These are phyloP conservation scores for Metschnikowia henanensis DNA, from an alignment of 805 yeast species.

Conservation along the genomic window DNA sequence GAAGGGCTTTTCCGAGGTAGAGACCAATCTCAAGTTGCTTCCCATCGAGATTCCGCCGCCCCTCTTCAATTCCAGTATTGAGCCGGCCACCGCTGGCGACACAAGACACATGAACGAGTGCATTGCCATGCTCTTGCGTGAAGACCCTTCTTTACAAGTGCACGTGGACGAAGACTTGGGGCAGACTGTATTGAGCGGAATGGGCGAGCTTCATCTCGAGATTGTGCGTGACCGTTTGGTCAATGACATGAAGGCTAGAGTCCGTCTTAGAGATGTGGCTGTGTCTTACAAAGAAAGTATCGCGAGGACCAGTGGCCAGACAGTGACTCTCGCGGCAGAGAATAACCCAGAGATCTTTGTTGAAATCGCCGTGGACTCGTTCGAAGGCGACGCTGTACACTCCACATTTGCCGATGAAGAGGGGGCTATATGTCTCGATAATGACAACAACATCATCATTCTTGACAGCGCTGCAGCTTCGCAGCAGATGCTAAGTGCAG, in stretches of 20 bases:
- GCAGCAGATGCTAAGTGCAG: conserved; percentile 20
- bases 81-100: conserved; percentile 84
- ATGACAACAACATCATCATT: conserved; percentile 49
- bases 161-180: conserved; percentile 81
- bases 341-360: conserved; percentile 24
- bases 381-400: conserved; percentile 38
- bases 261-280: conserved; percentile 77
- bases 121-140: conserved; percentile 64
- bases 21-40: conserved; percentile 49
- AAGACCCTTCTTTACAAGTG: conserved; percentile 85
- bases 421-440: conserved; percentile 38
- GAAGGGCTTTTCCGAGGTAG: conserved; percentile 42
- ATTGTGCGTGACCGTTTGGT: conserved; percentile 78
- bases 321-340: conserved; percentile 17
- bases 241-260: conserved; percentile 80
- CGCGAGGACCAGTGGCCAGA: conserved; percentile 22
- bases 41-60: conserved; percentile 92
- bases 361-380: conserved; percentile 32
- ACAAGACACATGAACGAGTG: conserved; percentile 71
- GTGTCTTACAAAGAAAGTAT: conserved; percentile 85
- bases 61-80: conserved; percentile 81
- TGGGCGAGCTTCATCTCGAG: conserved; percentile 96
- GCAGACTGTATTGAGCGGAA: conserved; percentile 87
- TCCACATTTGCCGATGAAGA: conserved; percentile 37
- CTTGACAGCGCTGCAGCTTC: conserved; percentile 35